Percentiles rank a stretch among this genome's conserved stretches.
These are phyloP conservation scores for Sanguinoderma infundibulare DNA, from an alignment of 1,284 basidiomycete species.

Conservation along the genomic window DNA sequence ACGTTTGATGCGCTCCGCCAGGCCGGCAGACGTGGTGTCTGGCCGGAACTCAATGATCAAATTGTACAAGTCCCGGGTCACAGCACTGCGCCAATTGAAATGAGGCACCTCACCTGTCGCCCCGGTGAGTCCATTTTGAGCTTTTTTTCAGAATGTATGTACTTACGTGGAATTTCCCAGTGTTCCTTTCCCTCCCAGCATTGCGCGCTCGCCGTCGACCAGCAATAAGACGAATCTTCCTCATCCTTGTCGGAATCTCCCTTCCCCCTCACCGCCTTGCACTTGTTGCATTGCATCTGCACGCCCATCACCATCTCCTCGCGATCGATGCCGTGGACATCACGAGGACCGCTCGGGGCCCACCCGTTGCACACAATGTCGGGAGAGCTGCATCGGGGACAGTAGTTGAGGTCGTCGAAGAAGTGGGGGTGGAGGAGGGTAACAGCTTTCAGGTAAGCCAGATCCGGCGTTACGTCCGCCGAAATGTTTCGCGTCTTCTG, in stretches of 20 bases:
- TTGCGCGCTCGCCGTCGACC: not conserved
- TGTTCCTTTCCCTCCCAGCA: not conserved
- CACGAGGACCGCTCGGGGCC: conserved; percentile 16
- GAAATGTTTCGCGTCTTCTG: not conserved
- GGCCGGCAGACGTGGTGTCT: not conserved
- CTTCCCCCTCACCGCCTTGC: conserved; percentile 1
- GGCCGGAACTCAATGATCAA: not conserved
- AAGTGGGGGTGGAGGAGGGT: conserved; percentile 19
- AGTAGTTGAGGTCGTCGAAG: conserved; percentile 7
- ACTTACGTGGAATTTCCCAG: conserved; percentile 1
- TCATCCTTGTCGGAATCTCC: not conserved
- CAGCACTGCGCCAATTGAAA: not conserved
- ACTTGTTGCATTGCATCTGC: conserved; percentile 22
- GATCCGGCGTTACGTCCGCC: not conserved
- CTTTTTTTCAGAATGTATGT: not conserved
- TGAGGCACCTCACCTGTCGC: not conserved
- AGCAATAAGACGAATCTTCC: conserved; percentile 3
- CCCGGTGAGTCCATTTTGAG: not conserved
- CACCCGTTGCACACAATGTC: conserved; percentile 12
- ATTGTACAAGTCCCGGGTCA: not conserved
- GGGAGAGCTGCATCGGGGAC: conserved; percentile 10
- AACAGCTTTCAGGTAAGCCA: conserved; percentile 20
- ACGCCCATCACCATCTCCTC: conserved; percentile 20
- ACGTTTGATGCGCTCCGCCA: not conserved
- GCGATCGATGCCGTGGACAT: conserved; percentile 16